Conservation (phyloP, 2,329 filamentous ascomycete species). For the Aaosphaeria arxii region DNA sequence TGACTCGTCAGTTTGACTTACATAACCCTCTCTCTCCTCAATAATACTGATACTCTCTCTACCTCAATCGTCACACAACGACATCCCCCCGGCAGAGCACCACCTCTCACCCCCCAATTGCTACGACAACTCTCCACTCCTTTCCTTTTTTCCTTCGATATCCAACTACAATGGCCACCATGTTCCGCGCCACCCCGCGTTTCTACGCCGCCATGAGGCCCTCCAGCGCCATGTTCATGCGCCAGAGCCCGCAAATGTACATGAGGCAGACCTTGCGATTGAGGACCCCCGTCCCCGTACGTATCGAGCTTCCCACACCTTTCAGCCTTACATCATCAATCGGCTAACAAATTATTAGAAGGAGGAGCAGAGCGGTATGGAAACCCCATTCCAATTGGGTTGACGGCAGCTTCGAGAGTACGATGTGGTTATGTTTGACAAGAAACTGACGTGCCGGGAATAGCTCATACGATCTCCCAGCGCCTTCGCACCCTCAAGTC, state of each 20-base stretch:
- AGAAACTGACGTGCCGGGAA: slow-evolving; percentile 8
- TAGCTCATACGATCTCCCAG: slow-evolving; percentile 96
- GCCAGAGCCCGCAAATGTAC: slow-evolving; percentile 32
- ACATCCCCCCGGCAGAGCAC: no score
- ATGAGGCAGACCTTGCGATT: slow-evolving; percentile 42
- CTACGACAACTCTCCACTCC: slow-evolving; percentile 17
- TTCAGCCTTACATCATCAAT: background rate
- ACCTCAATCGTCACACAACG: no score
- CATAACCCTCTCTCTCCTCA: no score
- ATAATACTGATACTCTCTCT: no score
- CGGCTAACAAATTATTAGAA: slow-evolving; percentile 52
- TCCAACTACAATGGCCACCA: slow-evolving; percentile 7
- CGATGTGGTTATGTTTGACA: background rate
- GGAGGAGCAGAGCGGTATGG: slow-evolving; percentile 62
- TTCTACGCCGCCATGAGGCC: slow-evolving; percentile 37
- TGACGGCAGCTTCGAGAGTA: slow-evolving; percentile 3
- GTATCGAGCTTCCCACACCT: slow-evolving; percentile 29
- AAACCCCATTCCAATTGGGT: slow-evolving; percentile 12
- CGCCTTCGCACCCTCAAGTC: slow-evolving; percentile 84
- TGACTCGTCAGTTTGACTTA: no score
- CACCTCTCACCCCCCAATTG: background rate
- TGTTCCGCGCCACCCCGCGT: slow-evolving; percentile 30
- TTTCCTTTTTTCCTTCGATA: background rate
- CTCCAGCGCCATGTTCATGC: slow-evolving; percentile 41
- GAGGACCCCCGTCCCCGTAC: slow-evolving; percentile 67